Evolutionary conservation across 306 rosid species (phyloP).

Genomic region (Amphicarpaea edgeworthii): DNA sequence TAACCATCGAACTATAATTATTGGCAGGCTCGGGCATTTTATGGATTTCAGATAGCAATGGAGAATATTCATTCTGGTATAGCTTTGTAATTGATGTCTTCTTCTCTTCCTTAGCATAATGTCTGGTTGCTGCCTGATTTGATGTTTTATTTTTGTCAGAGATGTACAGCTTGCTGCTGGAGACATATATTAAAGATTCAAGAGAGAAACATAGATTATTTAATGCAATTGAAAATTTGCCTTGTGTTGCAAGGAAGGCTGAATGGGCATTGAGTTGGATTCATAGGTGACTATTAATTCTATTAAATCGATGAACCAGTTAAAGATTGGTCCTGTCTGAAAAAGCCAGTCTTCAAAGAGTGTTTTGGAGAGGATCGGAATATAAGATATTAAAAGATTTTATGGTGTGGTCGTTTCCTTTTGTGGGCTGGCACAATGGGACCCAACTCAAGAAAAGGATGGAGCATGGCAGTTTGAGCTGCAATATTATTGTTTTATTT

Average conservation of each 20-base stretch:
- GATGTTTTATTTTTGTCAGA: slow-evolving; percentile 59
- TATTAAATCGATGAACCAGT: background rate
- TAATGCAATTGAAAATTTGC: slow-evolving; percentile 82
- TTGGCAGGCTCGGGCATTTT: slow-evolving; percentile 88
- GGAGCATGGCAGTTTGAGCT: background rate
- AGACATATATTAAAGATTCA: slow-evolving; percentile 87
- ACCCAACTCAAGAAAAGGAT: background rate
- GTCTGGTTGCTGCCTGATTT: slow-evolving; percentile 39
- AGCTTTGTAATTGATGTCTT: slow-evolving; percentile 31
- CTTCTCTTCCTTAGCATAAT: slow-evolving; percentile 31
- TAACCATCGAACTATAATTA: slow-evolving; percentile 42
- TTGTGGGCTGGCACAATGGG: background rate
- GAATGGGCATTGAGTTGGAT: slow-evolving; percentile 93
- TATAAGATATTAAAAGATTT: background rate
- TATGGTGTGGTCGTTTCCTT: background rate
- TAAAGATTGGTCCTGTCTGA: background rate
- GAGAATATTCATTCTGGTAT: slow-evolving; percentile 96
- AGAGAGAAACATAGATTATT: slow-evolving; percentile 82
- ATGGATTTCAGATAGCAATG: slow-evolving; percentile 93
- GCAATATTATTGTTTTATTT: background rate
- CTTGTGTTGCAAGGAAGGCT: slow-evolving; percentile 87
- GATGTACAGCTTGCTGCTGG: slow-evolving; percentile 94
- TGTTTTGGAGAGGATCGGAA: background rate
- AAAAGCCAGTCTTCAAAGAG: background rate
- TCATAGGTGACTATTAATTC: slow-evolving; percentile 57